Conservation (phyloP, 2,329 filamentous ascomycete species). For the Aspergillus tamarii region DNA sequence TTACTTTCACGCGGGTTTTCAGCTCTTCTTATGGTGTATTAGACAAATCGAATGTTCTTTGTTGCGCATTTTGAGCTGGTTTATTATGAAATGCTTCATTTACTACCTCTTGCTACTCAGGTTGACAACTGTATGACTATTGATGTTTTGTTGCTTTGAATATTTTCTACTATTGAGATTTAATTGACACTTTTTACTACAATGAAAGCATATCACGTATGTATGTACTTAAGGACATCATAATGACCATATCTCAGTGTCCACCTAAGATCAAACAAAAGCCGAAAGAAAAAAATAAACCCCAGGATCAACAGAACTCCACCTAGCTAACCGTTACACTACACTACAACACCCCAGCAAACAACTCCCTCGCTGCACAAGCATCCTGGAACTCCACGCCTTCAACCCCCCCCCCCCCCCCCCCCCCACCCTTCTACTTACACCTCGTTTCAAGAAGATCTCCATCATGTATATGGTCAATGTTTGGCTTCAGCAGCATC, state of each 20-base stretch:
- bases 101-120: neutral
- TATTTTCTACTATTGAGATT: neutral
- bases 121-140: neutral
- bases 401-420: no score
- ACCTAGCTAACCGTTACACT: no score
- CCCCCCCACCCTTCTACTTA: no score
- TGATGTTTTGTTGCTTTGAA: neutral
- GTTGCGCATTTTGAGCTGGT: neutral
- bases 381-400: no score
- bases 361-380: no score
- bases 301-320: no score
- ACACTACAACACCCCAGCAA: no score
- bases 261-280: no score
- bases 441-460: no score
- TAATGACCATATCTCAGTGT: neutral
- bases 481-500: no score
- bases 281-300: no score
- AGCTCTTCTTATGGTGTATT: constrained; percentile 31
- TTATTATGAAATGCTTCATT: neutral
- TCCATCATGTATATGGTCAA: no score
- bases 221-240: neutral
- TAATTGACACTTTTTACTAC: neutral
- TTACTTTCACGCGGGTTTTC: constrained; percentile 14
- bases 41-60: constrained; percentile 27
- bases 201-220: neutral